Conservation (phyloP, 345 rosid genomes). For the Sapria himalayana region DNA sequence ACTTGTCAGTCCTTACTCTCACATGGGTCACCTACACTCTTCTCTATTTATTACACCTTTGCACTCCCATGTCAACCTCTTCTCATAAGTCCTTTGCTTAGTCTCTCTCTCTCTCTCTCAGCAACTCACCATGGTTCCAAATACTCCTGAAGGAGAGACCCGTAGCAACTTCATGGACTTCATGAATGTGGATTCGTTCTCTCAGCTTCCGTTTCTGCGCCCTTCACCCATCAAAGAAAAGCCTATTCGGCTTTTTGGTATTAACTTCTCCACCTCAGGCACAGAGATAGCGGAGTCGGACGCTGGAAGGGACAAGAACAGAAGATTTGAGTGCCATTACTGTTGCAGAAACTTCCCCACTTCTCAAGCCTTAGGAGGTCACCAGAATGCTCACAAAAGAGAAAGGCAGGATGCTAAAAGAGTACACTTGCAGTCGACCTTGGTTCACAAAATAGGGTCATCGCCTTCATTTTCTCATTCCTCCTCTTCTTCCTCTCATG, state of each 20-base stretch:
- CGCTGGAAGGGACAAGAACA: conserved; percentile 19
- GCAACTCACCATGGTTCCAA: too few relatives aligned
- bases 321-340: conserved; percentile 89
- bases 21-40: too few relatives aligned
- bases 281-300: conserved; percentile 20
- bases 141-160: conserved; percentile 14
- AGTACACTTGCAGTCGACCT: conserved; percentile 51
- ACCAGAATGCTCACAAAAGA: conserved; percentile 97
- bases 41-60: too few relatives aligned
- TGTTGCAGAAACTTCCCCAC: conserved; percentile 94
- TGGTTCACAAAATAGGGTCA: conserved; percentile 39
- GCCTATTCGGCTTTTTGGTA: conserved; percentile 73
- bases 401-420: conserved; percentile 92
- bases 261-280: conserved; percentile 27
- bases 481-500: conserved; percentile 21
- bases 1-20: too few relatives aligned
- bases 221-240: conserved; percentile 43
- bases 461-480: too few relatives aligned
- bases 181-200: conserved; percentile 38
- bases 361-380: conserved; percentile 97
- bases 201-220: conserved; percentile 47
- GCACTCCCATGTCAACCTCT: too few relatives aligned
- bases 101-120: too few relatives aligned
- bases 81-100: too few relatives aligned
- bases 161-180: too few relatives aligned